Conservation (phyloP, 2,329 filamentous ascomycete genomes). For the Fusarium robinianum region DNA sequence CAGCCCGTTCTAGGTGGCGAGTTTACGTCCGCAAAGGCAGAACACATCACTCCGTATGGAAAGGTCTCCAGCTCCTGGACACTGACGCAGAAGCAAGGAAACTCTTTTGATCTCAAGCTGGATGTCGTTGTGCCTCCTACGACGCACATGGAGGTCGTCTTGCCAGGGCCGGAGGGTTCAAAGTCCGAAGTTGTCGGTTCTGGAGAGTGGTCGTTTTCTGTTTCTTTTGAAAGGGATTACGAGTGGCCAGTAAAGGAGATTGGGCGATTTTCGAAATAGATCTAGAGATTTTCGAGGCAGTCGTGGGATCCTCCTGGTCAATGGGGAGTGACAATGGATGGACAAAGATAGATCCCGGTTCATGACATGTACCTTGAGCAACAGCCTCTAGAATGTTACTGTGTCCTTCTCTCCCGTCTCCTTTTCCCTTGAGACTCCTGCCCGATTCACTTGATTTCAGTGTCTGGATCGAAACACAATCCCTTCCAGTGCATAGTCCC, state of each 20-base stretch:
- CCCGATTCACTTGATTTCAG: no score
- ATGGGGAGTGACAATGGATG: no score
- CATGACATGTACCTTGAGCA: no score
- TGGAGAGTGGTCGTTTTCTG: constrained; percentile 25
- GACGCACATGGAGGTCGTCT: constrained; percentile 29
- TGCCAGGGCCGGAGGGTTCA: constrained; percentile 10
- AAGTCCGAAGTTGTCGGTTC: constrained; percentile 23
- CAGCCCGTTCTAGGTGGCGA: constrained; percentile 26
- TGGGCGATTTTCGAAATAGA: no score
- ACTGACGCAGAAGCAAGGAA: constrained; percentile 14
- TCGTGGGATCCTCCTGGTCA: no score
- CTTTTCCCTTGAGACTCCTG: no score
- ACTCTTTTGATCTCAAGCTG: constrained; percentile 7
- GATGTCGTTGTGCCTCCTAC: constrained; percentile 22
- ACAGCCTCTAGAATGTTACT: no score
- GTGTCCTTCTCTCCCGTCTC: no score
- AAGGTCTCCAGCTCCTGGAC: constrained; percentile 28
- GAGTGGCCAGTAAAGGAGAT: constrained; percentile 22
- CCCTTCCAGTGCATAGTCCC: no score
- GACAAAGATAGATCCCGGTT: no score
- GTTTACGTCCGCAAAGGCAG: constrained; percentile 25
- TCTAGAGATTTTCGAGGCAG: no score
- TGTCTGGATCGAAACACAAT: no score
- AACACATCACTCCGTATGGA: constrained; percentile 32
- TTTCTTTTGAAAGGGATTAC: not conserved